phyloP scores from a whole-genome alignment of 768 basidiomycete genomes.

The Rhizopogon roseolus region DNA sequence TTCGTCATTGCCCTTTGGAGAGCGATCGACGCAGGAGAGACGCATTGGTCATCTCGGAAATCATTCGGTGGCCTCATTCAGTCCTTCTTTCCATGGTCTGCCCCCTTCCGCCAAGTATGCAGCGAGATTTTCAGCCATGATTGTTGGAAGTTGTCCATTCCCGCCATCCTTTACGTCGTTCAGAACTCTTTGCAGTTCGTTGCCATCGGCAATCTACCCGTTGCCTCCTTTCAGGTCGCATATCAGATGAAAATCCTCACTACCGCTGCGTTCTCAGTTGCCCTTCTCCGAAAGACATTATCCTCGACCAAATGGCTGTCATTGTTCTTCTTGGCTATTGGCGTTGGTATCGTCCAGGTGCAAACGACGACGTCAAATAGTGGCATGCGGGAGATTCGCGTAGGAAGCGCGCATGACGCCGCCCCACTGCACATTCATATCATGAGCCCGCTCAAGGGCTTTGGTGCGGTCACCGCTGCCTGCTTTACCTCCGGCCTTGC shows the following conservation, averaged over 20 bases:
- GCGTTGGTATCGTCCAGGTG: slow-evolving; percentile 93
- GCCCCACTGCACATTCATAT: slow-evolving; percentile 56
- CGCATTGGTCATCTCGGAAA: slow-evolving; percentile 36
- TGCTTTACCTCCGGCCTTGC: slow-evolving; percentile 90
- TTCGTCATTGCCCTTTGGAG: slow-evolving; percentile 74
- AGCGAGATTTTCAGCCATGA: slow-evolving; percentile 82
- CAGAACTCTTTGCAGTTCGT: slow-evolving; percentile 98
- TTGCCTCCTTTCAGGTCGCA: slow-evolving; percentile 95
- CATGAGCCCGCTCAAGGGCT: slow-evolving; percentile 81
- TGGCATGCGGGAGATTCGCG: slow-evolving; percentile 32
- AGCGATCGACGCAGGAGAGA: slow-evolving; percentile 38
- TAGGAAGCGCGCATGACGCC: slow-evolving; percentile 68
- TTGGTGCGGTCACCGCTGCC: slow-evolving; percentile 77
- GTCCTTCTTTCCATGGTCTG: slow-evolving; percentile 40
- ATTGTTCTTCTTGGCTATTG: slow-evolving; percentile 82
- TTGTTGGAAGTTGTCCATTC: slow-evolving; percentile 97
- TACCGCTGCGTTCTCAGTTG: slow-evolving; percentile 88
- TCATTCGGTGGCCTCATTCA: slow-evolving; percentile 32
- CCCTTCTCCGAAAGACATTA: slow-evolving; percentile 73
- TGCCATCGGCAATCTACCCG: slow-evolving; percentile 91
- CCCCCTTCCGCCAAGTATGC: slow-evolving; percentile 52
- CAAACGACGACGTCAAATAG: slow-evolving; percentile 50
- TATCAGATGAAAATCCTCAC: slow-evolving; percentile 99
- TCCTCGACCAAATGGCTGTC: slow-evolving; percentile 79
- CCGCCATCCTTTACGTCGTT: slow-evolving; percentile 91